Conservation (phyloP, 78 protist genomes). For the Dictyostelium brefeldianum region DNA sequence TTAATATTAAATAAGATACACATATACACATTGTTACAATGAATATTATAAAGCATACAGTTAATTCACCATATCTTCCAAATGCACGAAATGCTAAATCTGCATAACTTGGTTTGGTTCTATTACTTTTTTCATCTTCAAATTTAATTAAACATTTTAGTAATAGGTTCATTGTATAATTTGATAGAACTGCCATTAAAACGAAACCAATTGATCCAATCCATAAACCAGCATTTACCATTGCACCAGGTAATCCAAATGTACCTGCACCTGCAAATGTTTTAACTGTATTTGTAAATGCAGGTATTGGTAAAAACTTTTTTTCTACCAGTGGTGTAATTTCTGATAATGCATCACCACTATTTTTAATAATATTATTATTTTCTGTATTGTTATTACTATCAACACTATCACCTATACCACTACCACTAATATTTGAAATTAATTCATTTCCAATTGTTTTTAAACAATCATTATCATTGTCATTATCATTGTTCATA, state of each 20-base stretch:
- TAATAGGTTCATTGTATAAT: constrained; percentile 61
- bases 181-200: constrained; percentile 49
- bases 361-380: no score
- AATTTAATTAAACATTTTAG: constrained; percentile 48
- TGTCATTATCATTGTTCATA: no score
- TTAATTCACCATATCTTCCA: constrained; percentile 44
- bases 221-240: constrained; percentile 53
- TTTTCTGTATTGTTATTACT: no score
- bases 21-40: constrained; percentile 73
- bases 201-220: constrained; percentile 70
- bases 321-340: neutral
- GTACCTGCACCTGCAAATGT: constrained; percentile 80
- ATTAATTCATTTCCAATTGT: no score
- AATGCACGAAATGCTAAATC: constrained; percentile 40
- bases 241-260: constrained; percentile 77
- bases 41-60: constrained; percentile 60
- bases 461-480: no score
- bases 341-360: no score
- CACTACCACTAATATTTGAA: neutral
- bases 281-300: constrained; percentile 61
- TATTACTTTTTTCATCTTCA: neutral
- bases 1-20: constrained; percentile 52
- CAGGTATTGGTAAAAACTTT: constrained; percentile 35
- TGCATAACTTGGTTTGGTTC: constrained; percentile 40
- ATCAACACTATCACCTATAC: neutral